Base-by-base conservation (phyloP, 495 filamentous ascomycete species). In the Pseudomonodictys pantanalensis region DNA sequence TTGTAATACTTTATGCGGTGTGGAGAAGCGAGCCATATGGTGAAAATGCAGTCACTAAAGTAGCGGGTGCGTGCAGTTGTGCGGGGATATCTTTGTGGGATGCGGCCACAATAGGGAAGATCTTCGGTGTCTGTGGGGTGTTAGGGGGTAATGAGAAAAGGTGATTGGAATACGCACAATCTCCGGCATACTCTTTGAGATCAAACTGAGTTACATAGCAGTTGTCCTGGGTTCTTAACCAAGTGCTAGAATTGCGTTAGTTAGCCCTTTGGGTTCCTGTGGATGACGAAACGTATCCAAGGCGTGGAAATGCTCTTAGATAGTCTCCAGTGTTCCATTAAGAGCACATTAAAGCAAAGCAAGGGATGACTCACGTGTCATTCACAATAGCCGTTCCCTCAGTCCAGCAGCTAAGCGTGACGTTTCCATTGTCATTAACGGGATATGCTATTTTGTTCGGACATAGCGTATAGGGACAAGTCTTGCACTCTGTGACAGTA, bases 201-300 rank as follows among this genome's bases (percentile, higher is more conserved):
- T 56, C 53, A 32, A 33, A 56, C 24, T 56, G 53, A 4, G 53
- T 56, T 3, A 56, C 53, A 20, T 56, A 56, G 26, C 53, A 56
- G 17, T 30, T 25, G 22, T 56, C 53, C 9, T 25, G 3, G 5
- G 53, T 56, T 26, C 47, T 56, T 2, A 56, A 41, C 53, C 53
- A 56, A 5, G 53, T 56, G 12, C 53, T 56, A 15, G 10, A 7
- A 25, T 5, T 2, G 2, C 18, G 50, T 23, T 17, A 42, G 30
- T 9, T 23, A 10, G 18, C 15, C n/a, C 33, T 2, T 3, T 3
- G 8, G 15, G 17, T 11, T 18, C 4, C n/a, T n/a, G n/a, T n/a
- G n/a, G n/a, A n/a, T n/a, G n/a, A n/a, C n/a, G n/a, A n/a, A n/a
- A n/a, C n/a, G n/a, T n/a, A n/a, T n/a, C n/a, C n/a, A n/a, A n/a